Conservation (phyloP, 2,329 filamentous ascomycete species). For the Phaeosphaeria sp. region DNA sequence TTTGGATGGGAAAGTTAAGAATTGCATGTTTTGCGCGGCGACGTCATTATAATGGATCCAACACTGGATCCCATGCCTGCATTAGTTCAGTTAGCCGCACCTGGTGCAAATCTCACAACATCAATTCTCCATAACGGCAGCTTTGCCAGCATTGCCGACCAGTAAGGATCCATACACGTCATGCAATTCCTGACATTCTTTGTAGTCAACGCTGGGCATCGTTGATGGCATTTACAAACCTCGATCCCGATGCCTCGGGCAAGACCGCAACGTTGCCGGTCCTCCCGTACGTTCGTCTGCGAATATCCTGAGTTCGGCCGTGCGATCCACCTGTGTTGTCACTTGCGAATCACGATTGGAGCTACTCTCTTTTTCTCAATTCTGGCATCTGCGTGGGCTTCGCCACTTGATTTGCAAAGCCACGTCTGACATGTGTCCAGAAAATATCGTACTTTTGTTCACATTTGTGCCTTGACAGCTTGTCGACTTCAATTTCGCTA, state of each 20-base stretch:
- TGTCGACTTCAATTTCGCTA: too few relatives aligned
- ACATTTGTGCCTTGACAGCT: too few relatives aligned
- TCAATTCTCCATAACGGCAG: not conserved
- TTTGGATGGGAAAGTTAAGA: conserved; percentile 13
- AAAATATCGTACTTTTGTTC: too few relatives aligned
- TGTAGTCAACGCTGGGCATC: not conserved
- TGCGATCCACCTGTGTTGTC: not conserved
- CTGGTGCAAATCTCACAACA: not conserved
- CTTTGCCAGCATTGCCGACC: not conserved
- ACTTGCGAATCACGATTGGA: not conserved
- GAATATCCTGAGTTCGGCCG: not conserved
- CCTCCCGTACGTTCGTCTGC: not conserved
- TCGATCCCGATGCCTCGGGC: not conserved
- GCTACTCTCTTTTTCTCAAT: too few relatives aligned
- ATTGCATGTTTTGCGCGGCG: conserved; percentile 17
- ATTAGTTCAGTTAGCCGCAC: conserved; percentile 5
- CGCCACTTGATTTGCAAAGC: not conserved
- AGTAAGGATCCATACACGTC: not conserved
- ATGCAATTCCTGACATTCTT: not conserved
- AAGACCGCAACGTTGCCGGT: not conserved
- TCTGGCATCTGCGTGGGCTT: too few relatives aligned
- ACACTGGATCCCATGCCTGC: conserved; percentile 17
- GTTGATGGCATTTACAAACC: not conserved
- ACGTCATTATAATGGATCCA: conserved; percentile 32
- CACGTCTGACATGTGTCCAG: too few relatives aligned